Base-by-base conservation (phyloP, 106 monocot genomes). In the Phalaenopsis equestris region DNA sequence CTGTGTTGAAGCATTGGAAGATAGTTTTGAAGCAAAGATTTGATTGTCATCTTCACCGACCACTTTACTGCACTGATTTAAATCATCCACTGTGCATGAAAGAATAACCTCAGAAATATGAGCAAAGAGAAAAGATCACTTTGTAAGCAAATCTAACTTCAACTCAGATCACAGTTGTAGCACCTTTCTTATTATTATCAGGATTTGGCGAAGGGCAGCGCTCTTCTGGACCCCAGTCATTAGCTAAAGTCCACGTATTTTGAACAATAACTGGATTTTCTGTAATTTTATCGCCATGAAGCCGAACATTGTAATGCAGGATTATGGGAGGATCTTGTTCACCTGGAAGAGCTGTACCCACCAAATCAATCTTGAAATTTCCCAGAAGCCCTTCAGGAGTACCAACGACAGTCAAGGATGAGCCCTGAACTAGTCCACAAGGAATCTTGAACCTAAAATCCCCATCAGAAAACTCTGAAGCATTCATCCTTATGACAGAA, bases 201-300 rank as follows among this genome's bases (percentile, higher is more conserved):
- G 86, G 37, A 82, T 89, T 78, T 70, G 88, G 85, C 72, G 77
- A 84, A 78, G 98, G 94, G 57, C 98, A 98, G 14, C 98, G 94
- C 78, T 93, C 88, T 85, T 98, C 98, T 49, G 78, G 46, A 80
- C 98, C 94, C 98, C 98, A 98, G 42, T 94, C 98, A 72, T 86
- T 77, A 77, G 85, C 78, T 80, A 79, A n/a, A 47, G 92, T 92
- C 98, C 98, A 98, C 41, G 98, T 91, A 80, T 98, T 98, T 78
- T 98, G 98, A 23, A 94, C 92, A 81, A 98, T 98, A 2, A 98
- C 94, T 58, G 98, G 94, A 84, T 93, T 89, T 36, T 98, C 94
- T 30, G 91, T 92, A 43, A 89, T 56, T 80, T 92, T 98, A 87
- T 98, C 98, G 58, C 98, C 98, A 82, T 83, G 89, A 77, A 94